phyloP scores from a whole-genome alignment of 2,329 filamentous ascomycete species.

The Aureobasidium pullulans region DNA sequence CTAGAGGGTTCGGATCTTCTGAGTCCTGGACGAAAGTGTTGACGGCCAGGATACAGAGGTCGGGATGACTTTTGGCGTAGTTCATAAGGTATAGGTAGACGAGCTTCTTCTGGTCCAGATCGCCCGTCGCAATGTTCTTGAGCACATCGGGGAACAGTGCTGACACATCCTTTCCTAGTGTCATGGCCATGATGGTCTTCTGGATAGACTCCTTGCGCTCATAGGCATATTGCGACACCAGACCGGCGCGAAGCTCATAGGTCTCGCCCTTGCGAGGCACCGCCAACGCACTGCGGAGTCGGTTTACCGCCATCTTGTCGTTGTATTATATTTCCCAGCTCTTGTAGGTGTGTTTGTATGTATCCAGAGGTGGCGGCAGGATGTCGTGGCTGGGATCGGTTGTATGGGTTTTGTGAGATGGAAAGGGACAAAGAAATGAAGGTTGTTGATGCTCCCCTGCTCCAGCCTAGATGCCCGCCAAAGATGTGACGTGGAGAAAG shows the following conservation, averaged over 20 bases:
- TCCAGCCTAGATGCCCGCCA: not conserved
- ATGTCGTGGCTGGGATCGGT: not conserved
- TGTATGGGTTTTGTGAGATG: not conserved
- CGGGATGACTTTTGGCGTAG: slow-evolving; percentile 97
- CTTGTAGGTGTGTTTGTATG: not conserved
- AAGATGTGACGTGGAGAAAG: slow-evolving; percentile 7
- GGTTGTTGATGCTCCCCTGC: slow-evolving; percentile 11
- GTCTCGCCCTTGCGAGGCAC: slow-evolving; percentile 95
- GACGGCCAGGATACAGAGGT: slow-evolving; percentile 95
- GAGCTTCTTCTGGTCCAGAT: slow-evolving; percentile 98
- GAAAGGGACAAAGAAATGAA: slow-evolving; percentile 3
- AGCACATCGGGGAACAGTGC: slow-evolving; percentile 94
- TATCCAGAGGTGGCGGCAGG: not conserved
- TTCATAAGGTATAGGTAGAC: slow-evolving; percentile 99
- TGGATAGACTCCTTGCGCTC: slow-evolving; percentile 98
- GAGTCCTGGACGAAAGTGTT: slow-evolving; percentile 99
- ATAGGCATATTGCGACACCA: slow-evolving; percentile 98
- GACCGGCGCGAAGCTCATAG: slow-evolving; percentile 87
- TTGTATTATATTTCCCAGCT: slow-evolving; percentile 4
- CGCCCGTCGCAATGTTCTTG: slow-evolving; percentile 94
- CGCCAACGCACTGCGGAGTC: slow-evolving; percentile 88
- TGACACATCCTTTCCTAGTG: slow-evolving; percentile 94
- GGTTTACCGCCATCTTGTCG: slow-evolving; percentile 78
- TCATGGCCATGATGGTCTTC: slow-evolving; percentile 99
- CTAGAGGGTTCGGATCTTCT: slow-evolving; percentile 93